Evolutionary conservation across 2,329 filamentous ascomycete genomes (phyloP).

Genomic region (Pseudonectria foliicola): DNA sequence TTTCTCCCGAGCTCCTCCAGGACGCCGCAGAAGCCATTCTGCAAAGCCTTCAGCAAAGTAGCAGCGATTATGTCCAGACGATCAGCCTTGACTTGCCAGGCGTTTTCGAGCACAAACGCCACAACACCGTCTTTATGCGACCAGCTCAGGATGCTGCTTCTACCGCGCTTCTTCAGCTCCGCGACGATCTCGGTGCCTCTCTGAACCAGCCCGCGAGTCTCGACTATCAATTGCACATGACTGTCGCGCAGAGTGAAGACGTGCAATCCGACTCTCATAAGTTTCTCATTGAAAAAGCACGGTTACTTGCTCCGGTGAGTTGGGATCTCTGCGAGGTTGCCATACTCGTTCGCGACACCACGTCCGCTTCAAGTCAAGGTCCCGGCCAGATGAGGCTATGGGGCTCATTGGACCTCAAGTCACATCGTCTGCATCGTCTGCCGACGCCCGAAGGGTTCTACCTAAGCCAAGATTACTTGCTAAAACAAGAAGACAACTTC

Average conservation of each 20-base stretch:
- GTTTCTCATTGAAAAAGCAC: conserved; percentile 46
- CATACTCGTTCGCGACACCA: conserved; percentile 43
- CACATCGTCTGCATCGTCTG: conserved; percentile 6
- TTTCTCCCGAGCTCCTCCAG: conserved; percentile 38
- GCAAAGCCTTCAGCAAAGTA: neutral
- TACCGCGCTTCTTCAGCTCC: conserved; percentile 26
- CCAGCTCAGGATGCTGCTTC: conserved; percentile 9
- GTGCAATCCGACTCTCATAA: conserved; percentile 36
- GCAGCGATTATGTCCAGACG: conserved; percentile 1
- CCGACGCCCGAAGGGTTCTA: conserved; percentile 5
- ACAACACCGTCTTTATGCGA: conserved; percentile 43
- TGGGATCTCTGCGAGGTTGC: conserved; percentile 44
- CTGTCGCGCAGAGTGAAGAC: conserved; percentile 51
- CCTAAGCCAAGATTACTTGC: neutral
- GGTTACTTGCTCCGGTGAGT: conserved; percentile 36
- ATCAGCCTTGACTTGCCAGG: conserved; percentile 35
- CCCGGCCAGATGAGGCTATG: conserved; percentile 49
- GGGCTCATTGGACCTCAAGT: conserved; percentile 38
- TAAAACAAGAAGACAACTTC: neutral
- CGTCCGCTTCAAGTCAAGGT: conserved; percentile 20
- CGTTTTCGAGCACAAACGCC: conserved; percentile 41
- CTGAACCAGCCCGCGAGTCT: conserved; percentile 23
- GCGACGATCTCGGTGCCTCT: conserved; percentile 26
- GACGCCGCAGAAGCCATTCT: conserved; percentile 28
- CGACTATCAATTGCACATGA: conserved; percentile 41